Evolutionary conservation across 495 filamentous ascomycete species (phyloP), one percentile per base, ranked within the genome.

Genomic region (Ramalina intermedia): DNA sequence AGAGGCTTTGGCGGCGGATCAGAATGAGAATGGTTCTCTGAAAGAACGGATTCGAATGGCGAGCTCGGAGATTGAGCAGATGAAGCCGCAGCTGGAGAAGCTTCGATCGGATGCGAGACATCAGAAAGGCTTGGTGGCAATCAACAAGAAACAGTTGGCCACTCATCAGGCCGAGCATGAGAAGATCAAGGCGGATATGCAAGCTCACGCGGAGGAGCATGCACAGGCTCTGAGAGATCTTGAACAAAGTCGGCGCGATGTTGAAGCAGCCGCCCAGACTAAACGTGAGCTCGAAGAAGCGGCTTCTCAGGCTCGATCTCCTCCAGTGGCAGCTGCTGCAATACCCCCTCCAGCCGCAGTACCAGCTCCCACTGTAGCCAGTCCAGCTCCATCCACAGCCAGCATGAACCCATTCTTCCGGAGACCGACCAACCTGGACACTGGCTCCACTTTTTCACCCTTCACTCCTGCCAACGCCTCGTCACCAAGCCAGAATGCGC

Each of bases 131-230:
- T 66, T 95, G 39, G 91, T 93, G 40, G 87, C 93, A 4, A 96
- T 98, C 65, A 94, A 93, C 68, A 96, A 93, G 68, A 96, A 98
- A 67, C 91, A 98, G 66, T 71, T 96, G 42, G 74, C 83, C 35
- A 94, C 90, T 1, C 81, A 80, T 51, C 93, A 98, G 63, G 75
- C 71, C 27, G 91, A 96, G 58, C 74, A 82, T 14, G 89, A 94
- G 38, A 90, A 84, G 64, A 61, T 91, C 37, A 86, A 87, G 65
- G 65, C 64, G 7, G 87, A 95, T 55, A 81, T 84, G 37, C 80
- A 83, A 26, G 76, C 78, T 24, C 62, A 86, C 35, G 71, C 75
- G 29, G 80, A 71, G 61, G 81, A 79, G 56, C 74, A 74, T 44
- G 73, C 75, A 49, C 76, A 79, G 50, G 60, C 64, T 41, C 56